Evolutionary conservation across 1,139 yeast species (phyloP).

Genomic region (Candida smagusa): DNA sequence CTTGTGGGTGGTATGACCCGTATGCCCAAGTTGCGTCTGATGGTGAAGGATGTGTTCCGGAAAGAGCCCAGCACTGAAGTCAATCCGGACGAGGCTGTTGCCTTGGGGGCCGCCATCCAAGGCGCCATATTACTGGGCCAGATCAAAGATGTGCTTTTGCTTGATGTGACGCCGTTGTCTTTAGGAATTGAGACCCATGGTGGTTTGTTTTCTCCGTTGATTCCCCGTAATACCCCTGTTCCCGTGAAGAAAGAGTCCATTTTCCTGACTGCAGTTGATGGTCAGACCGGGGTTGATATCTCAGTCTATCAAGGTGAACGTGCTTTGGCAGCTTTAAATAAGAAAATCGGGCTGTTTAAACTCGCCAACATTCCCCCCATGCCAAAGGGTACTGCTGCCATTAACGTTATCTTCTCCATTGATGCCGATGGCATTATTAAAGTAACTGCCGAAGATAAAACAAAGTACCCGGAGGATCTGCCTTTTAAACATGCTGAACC

Average conservation of each 20-base stretch:
- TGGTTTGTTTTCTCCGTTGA: slow-evolving; percentile 73
- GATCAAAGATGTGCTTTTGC: slow-evolving; percentile 61
- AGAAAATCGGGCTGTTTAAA: slow-evolving; percentile 68
- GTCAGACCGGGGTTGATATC: slow-evolving; percentile 76
- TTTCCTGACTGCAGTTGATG: slow-evolving; percentile 83
- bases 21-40: slow-evolving; percentile 68
- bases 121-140: slow-evolving; percentile 77
- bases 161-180: slow-evolving; percentile 78
- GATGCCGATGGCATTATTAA: slow-evolving; percentile 83
- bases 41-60: slow-evolving; percentile 55
- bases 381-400: slow-evolving; percentile 78
- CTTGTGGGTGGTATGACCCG: slow-evolving; percentile 85
- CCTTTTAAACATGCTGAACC: slow-evolving; percentile 30
- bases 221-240: slow-evolving; percentile 72
- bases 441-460: slow-evolving; percentile 67
- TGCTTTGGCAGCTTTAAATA: slow-evolving; percentile 69
- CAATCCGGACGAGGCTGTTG: slow-evolving; percentile 84
- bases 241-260: slow-evolving; percentile 71
- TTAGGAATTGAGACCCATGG: slow-evolving; percentile 82
- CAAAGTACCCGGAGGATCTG: slow-evolving; percentile 42
- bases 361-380: slow-evolving; percentile 64
- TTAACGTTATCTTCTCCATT: slow-evolving; percentile 68
- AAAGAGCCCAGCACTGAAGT: slow-evolving; percentile 62
- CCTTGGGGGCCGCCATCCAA: slow-evolving; percentile 81
- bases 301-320: slow-evolving; percentile 80